Conservation (phyloP, 768 basidiomycete genomes). For the Pisolithus sp. region DNA sequence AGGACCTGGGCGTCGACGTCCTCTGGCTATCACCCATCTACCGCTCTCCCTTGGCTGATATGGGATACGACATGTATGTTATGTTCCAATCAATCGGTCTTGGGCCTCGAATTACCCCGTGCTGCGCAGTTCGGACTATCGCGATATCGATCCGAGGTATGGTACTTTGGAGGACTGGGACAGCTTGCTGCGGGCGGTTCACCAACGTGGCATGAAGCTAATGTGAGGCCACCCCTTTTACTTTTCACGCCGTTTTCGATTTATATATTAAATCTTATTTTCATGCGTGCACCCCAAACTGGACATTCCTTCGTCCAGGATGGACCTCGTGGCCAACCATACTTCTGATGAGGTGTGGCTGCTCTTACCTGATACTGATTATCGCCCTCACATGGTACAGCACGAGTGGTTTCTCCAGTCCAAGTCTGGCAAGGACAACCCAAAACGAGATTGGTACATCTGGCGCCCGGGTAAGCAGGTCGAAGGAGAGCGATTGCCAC, state of each 20-base stretch:
- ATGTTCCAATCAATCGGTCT: neutral
- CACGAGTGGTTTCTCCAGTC: constrained; percentile 69
- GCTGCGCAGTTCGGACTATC: constrained; percentile 49
- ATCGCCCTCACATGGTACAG: constrained; percentile 25
- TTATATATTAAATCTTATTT: neutral
- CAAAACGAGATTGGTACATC: constrained; percentile 72
- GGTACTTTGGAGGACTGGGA: constrained; percentile 59
- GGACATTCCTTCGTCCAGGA: constrained; percentile 33
- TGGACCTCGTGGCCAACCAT: constrained; percentile 77
- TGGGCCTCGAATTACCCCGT: neutral
- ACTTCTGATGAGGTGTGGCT: constrained; percentile 52
- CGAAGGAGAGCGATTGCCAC: constrained; percentile 49
- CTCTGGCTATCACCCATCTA: constrained; percentile 58
- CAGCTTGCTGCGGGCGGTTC: constrained; percentile 41
- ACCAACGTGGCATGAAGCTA: constrained; percentile 61
- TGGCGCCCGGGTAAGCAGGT: constrained; percentile 59
- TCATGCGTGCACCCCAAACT: constrained; percentile 4
- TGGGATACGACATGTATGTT: constrained; percentile 61
- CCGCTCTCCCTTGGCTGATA: constrained; percentile 56
- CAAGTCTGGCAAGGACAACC: constrained; percentile 40
- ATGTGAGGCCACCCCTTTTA: constrained; percentile 36
- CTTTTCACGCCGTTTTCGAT: constrained; percentile 12
- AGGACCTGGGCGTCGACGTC: constrained; percentile 57
- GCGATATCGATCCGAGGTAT: constrained; percentile 52
- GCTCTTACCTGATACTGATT: constrained; percentile 3